Conservation (phyloP, 2,329 filamentous ascomycete species). For the Huntiella decipiens region DNA sequence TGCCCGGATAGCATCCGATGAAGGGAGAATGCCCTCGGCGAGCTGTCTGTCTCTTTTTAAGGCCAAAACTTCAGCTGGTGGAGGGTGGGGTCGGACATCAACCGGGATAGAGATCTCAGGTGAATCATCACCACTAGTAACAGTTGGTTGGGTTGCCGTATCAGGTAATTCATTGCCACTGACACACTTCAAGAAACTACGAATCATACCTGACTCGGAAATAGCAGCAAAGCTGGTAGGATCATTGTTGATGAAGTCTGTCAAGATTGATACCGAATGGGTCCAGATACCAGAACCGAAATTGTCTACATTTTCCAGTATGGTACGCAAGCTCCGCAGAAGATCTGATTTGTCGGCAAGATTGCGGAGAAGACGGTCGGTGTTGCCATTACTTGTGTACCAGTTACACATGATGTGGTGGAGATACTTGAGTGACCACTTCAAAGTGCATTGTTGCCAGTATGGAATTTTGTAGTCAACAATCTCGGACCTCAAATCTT, state of each 20-base stretch:
- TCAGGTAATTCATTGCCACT: constrained; percentile 32
- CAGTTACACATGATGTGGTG: constrained; percentile 83
- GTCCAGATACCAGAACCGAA: constrained; percentile 96
- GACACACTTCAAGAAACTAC: constrained; percentile 67
- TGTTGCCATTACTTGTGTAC: constrained; percentile 52
- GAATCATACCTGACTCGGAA: constrained; percentile 78
- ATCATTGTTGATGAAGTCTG: constrained; percentile 96
- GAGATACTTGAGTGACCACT: constrained; percentile 88
- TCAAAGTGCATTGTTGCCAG: constrained; percentile 80
- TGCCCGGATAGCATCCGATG: constrained; percentile 69
- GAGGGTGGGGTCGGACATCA: constrained; percentile 31
- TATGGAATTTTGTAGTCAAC: constrained; percentile 91
- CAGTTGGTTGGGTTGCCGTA: constrained; percentile 10
- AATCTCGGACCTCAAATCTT: constrained; percentile 51
- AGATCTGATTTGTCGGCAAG: constrained; percentile 83
- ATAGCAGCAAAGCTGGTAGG: constrained; percentile 94
- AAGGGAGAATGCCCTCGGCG: constrained; percentile 64
- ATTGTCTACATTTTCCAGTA: constrained; percentile 58
- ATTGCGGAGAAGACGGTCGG: constrained; percentile 78
- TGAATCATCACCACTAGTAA: background rate
- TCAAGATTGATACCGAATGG: constrained; percentile 75
- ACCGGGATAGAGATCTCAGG: constrained; percentile 13
- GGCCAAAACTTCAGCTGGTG: constrained; percentile 30
- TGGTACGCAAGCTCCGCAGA: constrained; percentile 56
- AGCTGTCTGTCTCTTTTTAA: constrained; percentile 25